These are phyloP conservation scores for Ulmus americana DNA, from an alignment of 331 rosid genomes.

Conservation along the genomic window DNA sequence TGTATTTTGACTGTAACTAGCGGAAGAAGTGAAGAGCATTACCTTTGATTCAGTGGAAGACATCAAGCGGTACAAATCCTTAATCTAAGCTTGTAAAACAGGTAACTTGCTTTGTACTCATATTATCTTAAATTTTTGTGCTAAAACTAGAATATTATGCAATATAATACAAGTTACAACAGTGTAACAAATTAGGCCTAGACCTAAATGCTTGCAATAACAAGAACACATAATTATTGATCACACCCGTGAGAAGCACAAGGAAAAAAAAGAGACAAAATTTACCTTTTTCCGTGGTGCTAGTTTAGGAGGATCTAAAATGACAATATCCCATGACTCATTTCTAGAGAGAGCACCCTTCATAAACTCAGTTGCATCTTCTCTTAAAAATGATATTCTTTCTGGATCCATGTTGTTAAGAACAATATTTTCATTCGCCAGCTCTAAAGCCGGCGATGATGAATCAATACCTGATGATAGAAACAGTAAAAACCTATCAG, in stretches of 20 bases:
- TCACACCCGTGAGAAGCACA: neutral
- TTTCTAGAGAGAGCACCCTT: slow-evolving; percentile 63
- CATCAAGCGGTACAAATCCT: too few species aligned
- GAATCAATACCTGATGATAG: slow-evolving; percentile 59
- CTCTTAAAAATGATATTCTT: slow-evolving; percentile 60
- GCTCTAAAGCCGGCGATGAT: slow-evolving; percentile 66
- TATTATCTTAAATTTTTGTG: too few species aligned
- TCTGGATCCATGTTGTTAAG: slow-evolving; percentile 68
- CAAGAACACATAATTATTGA: neutral
- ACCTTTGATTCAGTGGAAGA: too few species aligned
- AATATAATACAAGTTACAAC: too few species aligned
- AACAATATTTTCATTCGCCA: slow-evolving; percentile 73
- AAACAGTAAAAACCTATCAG: slow-evolving; percentile 14
- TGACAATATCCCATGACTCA: slow-evolving; percentile 77
- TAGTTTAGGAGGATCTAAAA: slow-evolving; percentile 87
- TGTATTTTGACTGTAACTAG: too few species aligned
- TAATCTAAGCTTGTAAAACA: neutral
- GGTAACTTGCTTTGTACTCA: too few species aligned
- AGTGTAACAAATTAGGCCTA: too few species aligned
- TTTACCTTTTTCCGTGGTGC: slow-evolving; percentile 79
- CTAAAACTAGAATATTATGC: too few species aligned
- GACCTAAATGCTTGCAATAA: neutral
- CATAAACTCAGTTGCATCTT: slow-evolving; percentile 75
- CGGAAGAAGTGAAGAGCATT: too few species aligned
- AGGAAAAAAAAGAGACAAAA: neutral